Evolutionary conservation across 257 asterid species (phyloP).

Genomic region (Marsdenia floribunda): DNA sequence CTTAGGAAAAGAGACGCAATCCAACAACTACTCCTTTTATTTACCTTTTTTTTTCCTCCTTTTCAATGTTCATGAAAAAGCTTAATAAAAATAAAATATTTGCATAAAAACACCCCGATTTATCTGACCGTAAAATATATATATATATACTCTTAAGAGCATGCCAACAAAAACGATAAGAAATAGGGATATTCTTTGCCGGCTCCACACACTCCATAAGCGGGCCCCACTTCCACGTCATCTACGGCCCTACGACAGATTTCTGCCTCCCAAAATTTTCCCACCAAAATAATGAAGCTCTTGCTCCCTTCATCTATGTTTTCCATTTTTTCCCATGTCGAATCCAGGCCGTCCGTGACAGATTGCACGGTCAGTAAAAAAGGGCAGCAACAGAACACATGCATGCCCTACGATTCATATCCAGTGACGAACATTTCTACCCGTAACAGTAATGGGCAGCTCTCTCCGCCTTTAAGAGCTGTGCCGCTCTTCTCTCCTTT

Average conservation of each 20-base stretch:
- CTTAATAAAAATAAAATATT: too few relatives aligned
- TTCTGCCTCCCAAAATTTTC: background rate
- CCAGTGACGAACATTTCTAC: conserved; percentile 22
- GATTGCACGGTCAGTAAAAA: conserved; percentile 15
- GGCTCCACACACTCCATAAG: background rate
- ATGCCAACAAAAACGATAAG: background rate
- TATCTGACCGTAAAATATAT: background rate
- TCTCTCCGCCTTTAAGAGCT: conserved; percentile 29
- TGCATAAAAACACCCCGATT: too few relatives aligned
- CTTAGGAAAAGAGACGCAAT: too few relatives aligned
- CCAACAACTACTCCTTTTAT: too few relatives aligned
- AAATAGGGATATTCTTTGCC: background rate
- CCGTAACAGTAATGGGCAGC: conserved; percentile 28
- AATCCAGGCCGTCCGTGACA: conserved; percentile 30
- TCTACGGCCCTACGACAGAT: background rate
- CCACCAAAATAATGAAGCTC: conserved; percentile 13
- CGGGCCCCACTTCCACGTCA: conserved; percentile 7
- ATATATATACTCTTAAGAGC: background rate
- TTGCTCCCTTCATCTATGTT: background rate
- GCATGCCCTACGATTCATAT: conserved; percentile 15
- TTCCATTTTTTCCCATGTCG: conserved; percentile 14
- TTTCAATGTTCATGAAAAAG: too few relatives aligned
- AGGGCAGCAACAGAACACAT: conserved; percentile 19
- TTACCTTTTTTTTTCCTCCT: too few relatives aligned
- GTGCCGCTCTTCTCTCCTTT: conserved; percentile 9